Evolutionary conservation across 371 early-diverging fungal species (phyloP), one percentile per base, ranked within the genome.

Genomic region (Apophysomyces ossiformis): DNA sequence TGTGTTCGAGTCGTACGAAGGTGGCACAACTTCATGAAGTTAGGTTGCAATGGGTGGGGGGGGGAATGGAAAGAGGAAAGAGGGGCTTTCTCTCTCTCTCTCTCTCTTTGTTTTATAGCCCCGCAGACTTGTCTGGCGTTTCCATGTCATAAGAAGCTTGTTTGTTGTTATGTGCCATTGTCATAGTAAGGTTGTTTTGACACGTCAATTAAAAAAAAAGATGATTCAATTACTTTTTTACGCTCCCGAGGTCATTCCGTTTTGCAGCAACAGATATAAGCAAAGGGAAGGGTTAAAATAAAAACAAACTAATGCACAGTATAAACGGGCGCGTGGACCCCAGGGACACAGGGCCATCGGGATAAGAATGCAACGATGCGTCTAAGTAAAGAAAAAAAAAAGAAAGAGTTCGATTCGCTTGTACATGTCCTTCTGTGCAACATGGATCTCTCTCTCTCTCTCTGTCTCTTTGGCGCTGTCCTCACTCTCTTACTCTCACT

Each of bases 1-100:
- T 41, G 41, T 41, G 41, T 41, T 41, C 11, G 13, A 41, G 54
- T 50, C 21, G 21, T 50, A 50, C 54, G 54, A 50, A 50, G 18
- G 54, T 50, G 54, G 54, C 54, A 50, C 54, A 50, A 50, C 21
- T 50, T 50, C 54, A 50, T 50, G 21, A 50, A 50, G 21, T 21
- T 21, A 50, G 54, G 16, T 50, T n/a, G 21, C 9, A 8, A 5
- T 47, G 47, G 47, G 47, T 9, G 43, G 9, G 9, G 43, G 9
- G 9, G 15, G 15, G 0, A 12, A 12, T 43, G 32, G 32, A 26
- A 26, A 26, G 2, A 26, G 32, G 32, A 26, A 26, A 26, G 32
- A 26, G 12, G 9, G 9, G 9, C 43, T 43, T 15, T 2, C 43
- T 43, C 43, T 43, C 43, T 43, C 43, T 43, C 43, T 43, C 43